Base-by-base conservation (phyloP, 2,329 filamentous ascomycete species). In the Dactylonectria macrodidyma region DNA sequence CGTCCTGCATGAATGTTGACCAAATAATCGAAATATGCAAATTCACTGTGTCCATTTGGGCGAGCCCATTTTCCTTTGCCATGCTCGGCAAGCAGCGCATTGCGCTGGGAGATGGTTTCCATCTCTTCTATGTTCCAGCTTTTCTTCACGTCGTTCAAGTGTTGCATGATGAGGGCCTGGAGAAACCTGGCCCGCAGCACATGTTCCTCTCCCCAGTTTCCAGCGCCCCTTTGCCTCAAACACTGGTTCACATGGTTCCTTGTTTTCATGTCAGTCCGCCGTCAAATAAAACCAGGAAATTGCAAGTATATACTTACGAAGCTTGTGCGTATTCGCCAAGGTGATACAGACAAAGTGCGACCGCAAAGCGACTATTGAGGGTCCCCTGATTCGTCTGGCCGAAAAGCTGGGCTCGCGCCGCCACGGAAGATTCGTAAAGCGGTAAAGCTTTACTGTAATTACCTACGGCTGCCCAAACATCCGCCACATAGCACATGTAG, bases 1-100 rank as follows among this genome's bases (percentile, higher is more conserved):
- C 54, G 54, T 22, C 54, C 54, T 38, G 54, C 54, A 44, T 57
- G 54, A 16, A 57, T 19, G 22, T 57, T 57, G 11, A 57, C 54
- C 33, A 57, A 30, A 44, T 57, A 57, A 26, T 57, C 54, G 36
- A 57, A 57, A 22, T 57, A 57, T 12, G 16, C 36, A 34, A 57
- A 14, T 16, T 57, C 54, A 38, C 24, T 24, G 5, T 19, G n/a
- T n/a, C 36, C 54, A 19, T 3, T 6, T 24, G 36, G 34, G n/a
- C 44, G 12, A 3, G 54, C 12, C 54, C 54, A 46, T 26, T 38
- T 34, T 8, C 54, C 54, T 2, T 11, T 16, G 19, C 33, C 54
- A 30, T 41, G 12, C 11, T 38, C 11, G 16, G 9, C 36, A 10
- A 57, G 36, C 34, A 57, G 14, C 19, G 11, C 26, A 16, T 57